Evolutionary conservation across 2,329 filamentous ascomycete species (phyloP).

Genomic region (Colletotrichum acutatum): DNA sequence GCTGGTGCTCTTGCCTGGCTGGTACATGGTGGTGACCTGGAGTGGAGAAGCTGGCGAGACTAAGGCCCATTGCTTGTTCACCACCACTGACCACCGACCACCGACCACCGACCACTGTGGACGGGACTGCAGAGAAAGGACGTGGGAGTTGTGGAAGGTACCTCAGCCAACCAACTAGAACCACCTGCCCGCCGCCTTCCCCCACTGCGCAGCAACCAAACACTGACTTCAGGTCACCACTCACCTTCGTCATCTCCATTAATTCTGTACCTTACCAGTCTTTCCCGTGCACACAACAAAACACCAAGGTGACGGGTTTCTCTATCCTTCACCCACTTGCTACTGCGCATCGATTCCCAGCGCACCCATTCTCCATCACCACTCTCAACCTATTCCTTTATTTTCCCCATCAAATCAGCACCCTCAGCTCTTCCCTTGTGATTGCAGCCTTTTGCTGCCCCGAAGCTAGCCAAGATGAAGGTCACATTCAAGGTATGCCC

Average conservation of each 20-base stretch:
- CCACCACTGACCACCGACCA: neutral
- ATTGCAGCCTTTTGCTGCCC: constrained; percentile 44
- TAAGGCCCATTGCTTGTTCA: too few relatives aligned
- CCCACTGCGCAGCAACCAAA: constrained; percentile 33
- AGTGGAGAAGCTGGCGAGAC: constrained; percentile 16
- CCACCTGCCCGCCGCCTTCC: constrained; percentile 15
- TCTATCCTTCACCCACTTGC: constrained; percentile 25
- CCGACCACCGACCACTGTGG: neutral
- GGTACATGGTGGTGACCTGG: neutral
- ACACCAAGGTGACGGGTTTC: constrained; percentile 25
- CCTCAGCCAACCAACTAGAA: constrained; percentile 32
- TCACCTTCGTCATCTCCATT: constrained; percentile 36
- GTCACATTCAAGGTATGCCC: constrained; percentile 71
- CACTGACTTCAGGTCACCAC: constrained; percentile 37
- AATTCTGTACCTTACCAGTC: constrained; percentile 30
- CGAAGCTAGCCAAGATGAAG: constrained; percentile 68
- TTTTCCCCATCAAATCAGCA: neutral
- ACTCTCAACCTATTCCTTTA: neutral
- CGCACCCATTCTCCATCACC: constrained; percentile 1
- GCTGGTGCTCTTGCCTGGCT: neutral
- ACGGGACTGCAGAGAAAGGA: neutral
- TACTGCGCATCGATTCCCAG: constrained; percentile 15
- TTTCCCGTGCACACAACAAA: constrained; percentile 34
- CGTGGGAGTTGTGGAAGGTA: neutral
- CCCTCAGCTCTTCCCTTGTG: neutral